Evolutionary conservation across 768 basidiomycete species (phyloP), one percentile per base, ranked within the genome.

Genomic region (Boletus huronensis): DNA sequence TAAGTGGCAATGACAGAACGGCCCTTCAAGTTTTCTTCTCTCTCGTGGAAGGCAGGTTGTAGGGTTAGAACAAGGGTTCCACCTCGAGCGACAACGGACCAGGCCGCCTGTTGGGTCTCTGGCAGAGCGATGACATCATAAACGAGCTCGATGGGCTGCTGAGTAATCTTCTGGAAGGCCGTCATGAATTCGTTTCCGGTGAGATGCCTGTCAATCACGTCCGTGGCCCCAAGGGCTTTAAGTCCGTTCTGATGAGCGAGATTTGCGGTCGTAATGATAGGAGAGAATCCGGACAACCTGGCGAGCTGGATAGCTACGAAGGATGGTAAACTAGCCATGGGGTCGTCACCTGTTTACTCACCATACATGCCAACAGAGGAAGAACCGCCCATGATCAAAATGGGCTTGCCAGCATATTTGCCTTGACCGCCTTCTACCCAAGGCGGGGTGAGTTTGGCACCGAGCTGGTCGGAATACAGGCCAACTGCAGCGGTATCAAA

Each of bases 311-410:
- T 68, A 14, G 50, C 77, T 75, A 50, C 36, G 31, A 43, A 40
- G 23, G 6, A 38, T 25, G 29, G 45, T 58, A 26, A 25, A 66
- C 53, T 8, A 21, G 38, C 13, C 35, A 57, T 36, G 21, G 2
- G 7, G 10, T 17, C 25, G 6, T 10, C 3, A 17, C 5, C 2
- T 23, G 26, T 51, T 43, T n/a, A 62, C 70, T 55, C 56, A 77
- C 79, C 71, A 43, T 68, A 76, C 67, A 74, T 74, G n/a, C 80
- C 80, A 0, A 80, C 78, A 19, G 76, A 77, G 11, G 73, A 72
- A 6, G 77, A 64, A 5, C 80, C 80, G n/a, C 80, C 81, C 29
- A 79, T 59, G 52, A 82, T 70, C 45, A 82, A 57, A 17, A 81
- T 72, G 1, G 80, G 74, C 9, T 70, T 70, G 0, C 66, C 75